Evolutionary conservation across 495 filamentous ascomycete genomes (phyloP).

Genomic region (Sphaerosporella brunnea): DNA sequence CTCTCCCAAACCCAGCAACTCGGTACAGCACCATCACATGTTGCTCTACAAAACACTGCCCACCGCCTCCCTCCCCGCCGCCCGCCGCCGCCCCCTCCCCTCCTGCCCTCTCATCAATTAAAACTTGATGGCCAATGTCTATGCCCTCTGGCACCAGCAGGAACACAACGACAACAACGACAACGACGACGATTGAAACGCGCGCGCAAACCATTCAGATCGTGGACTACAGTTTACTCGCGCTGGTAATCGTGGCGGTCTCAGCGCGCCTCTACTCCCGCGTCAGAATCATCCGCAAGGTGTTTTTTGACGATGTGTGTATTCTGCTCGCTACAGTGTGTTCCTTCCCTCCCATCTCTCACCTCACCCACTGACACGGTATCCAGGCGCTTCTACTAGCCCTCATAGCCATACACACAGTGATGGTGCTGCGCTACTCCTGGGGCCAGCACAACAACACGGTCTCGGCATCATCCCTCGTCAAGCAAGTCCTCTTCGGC

Average conservation of each 20-base stretch:
- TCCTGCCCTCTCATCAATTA: no score
- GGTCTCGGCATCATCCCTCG: background rate
- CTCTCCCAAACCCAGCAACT: no score
- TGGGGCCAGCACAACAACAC: background rate
- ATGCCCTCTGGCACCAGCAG: no score
- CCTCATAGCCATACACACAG: background rate
- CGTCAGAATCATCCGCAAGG: background rate
- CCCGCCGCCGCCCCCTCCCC: no score
- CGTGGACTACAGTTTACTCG: no score
- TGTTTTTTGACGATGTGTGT: background rate
- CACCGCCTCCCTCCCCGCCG: no score
- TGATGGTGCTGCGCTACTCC: background rate
- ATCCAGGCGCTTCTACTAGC: background rate
- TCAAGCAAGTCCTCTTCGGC: background rate
- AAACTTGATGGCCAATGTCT: no score
- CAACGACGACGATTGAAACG: no score
- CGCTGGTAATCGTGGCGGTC: background rate
- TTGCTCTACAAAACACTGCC: no score
- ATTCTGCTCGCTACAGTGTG: background rate
- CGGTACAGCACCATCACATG: no score
- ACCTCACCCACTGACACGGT: background rate
- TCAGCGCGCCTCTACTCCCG: background rate
- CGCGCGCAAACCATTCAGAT: no score
- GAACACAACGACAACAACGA: no score
- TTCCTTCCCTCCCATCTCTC: background rate